A percentile compares a stretch with the other conserved stretches of the same genome.
phyloP scores from a whole-genome alignment of 352 stramenopile species.

The Pythium brachiatum region DNA sequence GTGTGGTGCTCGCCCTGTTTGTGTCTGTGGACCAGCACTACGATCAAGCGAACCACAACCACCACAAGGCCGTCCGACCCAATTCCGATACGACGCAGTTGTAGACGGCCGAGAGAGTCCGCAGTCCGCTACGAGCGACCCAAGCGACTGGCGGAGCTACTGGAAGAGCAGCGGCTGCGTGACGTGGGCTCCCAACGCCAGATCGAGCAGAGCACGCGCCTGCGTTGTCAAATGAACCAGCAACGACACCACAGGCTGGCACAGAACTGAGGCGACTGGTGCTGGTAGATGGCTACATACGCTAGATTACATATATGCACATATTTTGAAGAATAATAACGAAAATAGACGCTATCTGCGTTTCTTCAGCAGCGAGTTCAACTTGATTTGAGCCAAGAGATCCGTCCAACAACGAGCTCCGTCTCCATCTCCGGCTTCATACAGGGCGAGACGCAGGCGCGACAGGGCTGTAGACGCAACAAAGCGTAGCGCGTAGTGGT shows the following conservation, averaged over 20 bases:
- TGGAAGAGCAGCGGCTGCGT: not conserved
- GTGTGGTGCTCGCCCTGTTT: too few relatives aligned
- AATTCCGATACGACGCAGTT: too few relatives aligned
- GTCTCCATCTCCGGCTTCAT: too few relatives aligned
- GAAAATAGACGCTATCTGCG: not conserved
- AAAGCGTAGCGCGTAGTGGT: too few relatives aligned
- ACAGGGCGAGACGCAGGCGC: not conserved
- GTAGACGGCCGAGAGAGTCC: too few relatives aligned
- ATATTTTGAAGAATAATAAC: not conserved
- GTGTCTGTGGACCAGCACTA: too few relatives aligned
- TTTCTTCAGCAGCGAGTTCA: not conserved
- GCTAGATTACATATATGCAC: not conserved
- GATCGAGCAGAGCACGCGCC: not conserved
- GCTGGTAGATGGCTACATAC: constrained; percentile 15
- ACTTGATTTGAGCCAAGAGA: not conserved
- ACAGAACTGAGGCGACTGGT: too few relatives aligned
- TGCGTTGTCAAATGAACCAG: not conserved
- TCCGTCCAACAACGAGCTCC: too few relatives aligned
- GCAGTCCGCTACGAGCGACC: not conserved
- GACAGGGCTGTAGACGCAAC: too few relatives aligned
- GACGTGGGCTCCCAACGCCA: not conserved
- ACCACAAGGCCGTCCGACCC: too few relatives aligned
- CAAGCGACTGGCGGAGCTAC: not conserved
- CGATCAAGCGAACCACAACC: too few relatives aligned
- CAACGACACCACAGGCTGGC: not conserved